A percentile compares a stretch with the other conserved stretches of the same genome.
These are phyloP conservation scores for Kalanchoe fedtschenkoi DNA, from an alignment of 164 flowering plant genomes.

Conservation along the genomic window DNA sequence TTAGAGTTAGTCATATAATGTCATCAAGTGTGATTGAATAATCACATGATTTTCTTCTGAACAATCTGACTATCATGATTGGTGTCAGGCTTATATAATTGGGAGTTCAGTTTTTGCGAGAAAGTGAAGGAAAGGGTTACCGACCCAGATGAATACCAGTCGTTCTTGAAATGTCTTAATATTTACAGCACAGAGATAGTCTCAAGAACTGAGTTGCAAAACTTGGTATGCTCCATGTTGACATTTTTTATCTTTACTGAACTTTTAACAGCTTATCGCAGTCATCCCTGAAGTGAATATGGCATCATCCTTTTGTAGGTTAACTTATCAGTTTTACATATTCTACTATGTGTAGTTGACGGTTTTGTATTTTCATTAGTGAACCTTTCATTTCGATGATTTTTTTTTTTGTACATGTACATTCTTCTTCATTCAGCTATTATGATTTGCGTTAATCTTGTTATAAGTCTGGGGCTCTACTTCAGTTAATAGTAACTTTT, in stretches of 20 bases:
- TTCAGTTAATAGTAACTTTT: background rate
- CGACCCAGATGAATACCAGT: constrained; percentile 53
- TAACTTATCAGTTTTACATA: background rate
- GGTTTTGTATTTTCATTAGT: background rate
- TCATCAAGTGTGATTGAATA: background rate
- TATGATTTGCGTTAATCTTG: background rate
- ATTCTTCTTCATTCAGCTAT: background rate
- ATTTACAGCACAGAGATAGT: constrained; percentile 60
- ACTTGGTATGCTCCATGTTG: constrained; percentile 31
- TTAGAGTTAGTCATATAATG: background rate
- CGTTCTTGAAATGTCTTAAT: constrained; percentile 58
- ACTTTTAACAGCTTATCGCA: background rate
- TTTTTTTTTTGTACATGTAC: background rate
- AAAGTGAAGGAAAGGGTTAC: constrained; percentile 55
- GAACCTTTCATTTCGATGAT: background rate
- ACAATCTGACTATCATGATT: background rate
- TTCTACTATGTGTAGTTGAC: background rate
- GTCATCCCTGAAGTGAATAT: background rate
- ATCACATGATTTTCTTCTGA: background rate
- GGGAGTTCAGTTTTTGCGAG: constrained; percentile 53
- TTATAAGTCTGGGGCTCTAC: background rate
- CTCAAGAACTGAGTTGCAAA: constrained; percentile 43
- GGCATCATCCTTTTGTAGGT: no score
- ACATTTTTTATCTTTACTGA: background rate
- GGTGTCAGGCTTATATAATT: constrained; percentile 42